Evolutionary conservation across 345 rosid genomes (phyloP).

Genomic region (Gossypium sturtianum): DNA sequence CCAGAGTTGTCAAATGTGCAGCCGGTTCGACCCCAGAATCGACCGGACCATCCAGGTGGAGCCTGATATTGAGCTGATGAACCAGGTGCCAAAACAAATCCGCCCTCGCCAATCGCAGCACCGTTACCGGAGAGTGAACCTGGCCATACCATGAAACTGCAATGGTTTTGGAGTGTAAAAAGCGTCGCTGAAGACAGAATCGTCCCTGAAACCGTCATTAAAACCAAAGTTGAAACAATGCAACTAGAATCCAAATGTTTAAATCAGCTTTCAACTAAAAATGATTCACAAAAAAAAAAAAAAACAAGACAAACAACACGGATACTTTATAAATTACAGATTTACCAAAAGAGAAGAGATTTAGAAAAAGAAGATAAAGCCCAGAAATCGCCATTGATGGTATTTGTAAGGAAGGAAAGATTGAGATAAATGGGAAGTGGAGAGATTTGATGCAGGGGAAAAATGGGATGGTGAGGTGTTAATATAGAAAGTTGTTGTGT

Average conservation of each 20-base stretch:
- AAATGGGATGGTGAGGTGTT: conserved; percentile 11
- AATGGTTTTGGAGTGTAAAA: conserved; percentile 63
- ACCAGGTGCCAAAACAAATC: conserved; percentile 48
- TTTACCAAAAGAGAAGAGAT: conserved; percentile 23
- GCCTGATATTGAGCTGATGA: conserved; percentile 48
- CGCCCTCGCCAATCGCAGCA: conserved; percentile 66
- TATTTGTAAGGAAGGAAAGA: not conserved
- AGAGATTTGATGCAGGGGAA: not conserved
- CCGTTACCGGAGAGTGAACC: conserved; percentile 74
- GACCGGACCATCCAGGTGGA: conserved; percentile 79
- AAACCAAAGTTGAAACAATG: not conserved
- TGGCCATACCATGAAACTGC: conserved; percentile 77
- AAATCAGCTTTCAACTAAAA: not conserved
- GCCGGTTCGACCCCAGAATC: conserved; percentile 84
- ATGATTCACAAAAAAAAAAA: too few relatives aligned
- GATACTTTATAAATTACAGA: not conserved
- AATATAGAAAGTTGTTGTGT: not conserved
- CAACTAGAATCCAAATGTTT: not conserved
- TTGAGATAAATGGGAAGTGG: not conserved
- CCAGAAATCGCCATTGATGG: conserved; percentile 19
- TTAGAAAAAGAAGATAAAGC: conserved; percentile 21
- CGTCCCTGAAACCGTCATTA: conserved; percentile 17
- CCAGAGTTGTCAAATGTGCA: conserved; percentile 73
- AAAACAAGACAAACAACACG: not conserved
- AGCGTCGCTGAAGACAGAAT: conserved; percentile 40